Percentiles rank a stretch among this genome's conserved stretches.
These are phyloP conservation scores for Colletotrichum musicola DNA, from an alignment of 2,329 filamentous ascomycete species.

Conservation along the genomic window DNA sequence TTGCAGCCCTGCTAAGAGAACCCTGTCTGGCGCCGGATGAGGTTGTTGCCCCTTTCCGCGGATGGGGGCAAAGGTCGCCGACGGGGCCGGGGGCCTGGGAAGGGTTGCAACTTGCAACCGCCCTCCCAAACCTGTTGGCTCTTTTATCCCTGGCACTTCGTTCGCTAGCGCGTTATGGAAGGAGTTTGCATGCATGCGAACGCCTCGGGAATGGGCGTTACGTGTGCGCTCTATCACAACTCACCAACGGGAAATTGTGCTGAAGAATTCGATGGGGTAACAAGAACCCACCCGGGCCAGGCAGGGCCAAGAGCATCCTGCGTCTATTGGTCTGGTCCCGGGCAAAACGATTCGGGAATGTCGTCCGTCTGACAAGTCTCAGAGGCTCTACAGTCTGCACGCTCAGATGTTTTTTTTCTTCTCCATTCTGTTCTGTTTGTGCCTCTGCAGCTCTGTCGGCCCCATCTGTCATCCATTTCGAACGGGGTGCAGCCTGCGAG, in stretches of 20 bases:
- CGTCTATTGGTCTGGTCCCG: no score
- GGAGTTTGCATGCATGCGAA: neutral
- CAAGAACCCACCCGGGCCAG: no score
- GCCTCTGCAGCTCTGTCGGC: slow-evolving; percentile 21
- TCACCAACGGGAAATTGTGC: no score
- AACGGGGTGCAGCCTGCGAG: neutral
- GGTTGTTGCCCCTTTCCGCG: no score
- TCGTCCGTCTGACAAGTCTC: neutral
- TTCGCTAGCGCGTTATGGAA: neutral
- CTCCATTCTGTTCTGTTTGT: neutral
- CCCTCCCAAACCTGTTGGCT: neutral
- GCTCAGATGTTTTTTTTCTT: neutral
- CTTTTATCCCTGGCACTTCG: neutral
- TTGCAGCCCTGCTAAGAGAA: slow-evolving; percentile 18
- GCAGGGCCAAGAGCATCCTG: no score
- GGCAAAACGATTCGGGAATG: no score
- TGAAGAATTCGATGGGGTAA: no score
- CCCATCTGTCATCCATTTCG: slow-evolving; percentile 3
- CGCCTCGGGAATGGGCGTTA: neutral
- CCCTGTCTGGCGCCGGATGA: slow-evolving; percentile 1
- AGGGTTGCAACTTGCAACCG: no score
- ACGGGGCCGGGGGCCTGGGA: no score
- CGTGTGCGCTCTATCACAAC: neutral
- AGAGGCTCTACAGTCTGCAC: neutral
- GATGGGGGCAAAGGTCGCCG: no score